Base-by-base conservation (phyloP, 208 protist species). In the Lotmaria passim region DNA sequence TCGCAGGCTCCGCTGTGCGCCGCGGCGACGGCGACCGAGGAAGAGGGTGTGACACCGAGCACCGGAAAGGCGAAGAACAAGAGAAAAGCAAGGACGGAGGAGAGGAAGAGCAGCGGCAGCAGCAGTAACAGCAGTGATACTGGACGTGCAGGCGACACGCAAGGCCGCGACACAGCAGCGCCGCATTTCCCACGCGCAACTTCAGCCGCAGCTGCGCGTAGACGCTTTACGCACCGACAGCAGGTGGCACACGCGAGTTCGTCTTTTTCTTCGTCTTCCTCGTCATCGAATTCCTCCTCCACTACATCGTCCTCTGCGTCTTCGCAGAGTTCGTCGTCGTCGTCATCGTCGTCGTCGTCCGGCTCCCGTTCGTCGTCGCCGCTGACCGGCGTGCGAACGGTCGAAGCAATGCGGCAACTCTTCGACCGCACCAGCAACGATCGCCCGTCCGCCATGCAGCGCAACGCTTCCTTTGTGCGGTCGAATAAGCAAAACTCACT, bases 401-500 rank as follows among this genome's bases (percentile, higher is more conserved):
- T 70, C 36, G 55, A 63, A 21, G 41, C 62, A 46, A 51, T 76
- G 47, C 70, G 56, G 47, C 23, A 43, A 36, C 47, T 41, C 33
- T 36, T 76, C 24, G 14, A 46, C 31, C n/a, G 55, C 61, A 46
- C 70, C 34, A 28, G 34, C 1, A 53, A 47, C 28, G 34, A 69
- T 5, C 43, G 36, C n/a, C 23, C n/a, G 0, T 21, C 31, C 1
- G 3, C 51, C 19, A 44, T 46, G 34, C 38, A 44, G 43, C 61
- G 38, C 38, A 50, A 28, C 0, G 60, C 65, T 0, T 74, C 61
- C 5, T 70, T 82, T 53, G 66, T 78, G 21, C 53, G 43, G n/a
- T 28, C 63, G 7, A 62, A 47, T 34, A 39, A 1, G 43, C 53
- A 47, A n/a, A 41, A 41, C 33, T 44, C 52, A 26, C 10, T 58